A percentile compares a stretch with the other conserved stretches of the same genome.
These are phyloP conservation scores for Aristolochia fimbriata DNA, from an alignment of 164 flowering plant species.

Conservation along the genomic window DNA sequence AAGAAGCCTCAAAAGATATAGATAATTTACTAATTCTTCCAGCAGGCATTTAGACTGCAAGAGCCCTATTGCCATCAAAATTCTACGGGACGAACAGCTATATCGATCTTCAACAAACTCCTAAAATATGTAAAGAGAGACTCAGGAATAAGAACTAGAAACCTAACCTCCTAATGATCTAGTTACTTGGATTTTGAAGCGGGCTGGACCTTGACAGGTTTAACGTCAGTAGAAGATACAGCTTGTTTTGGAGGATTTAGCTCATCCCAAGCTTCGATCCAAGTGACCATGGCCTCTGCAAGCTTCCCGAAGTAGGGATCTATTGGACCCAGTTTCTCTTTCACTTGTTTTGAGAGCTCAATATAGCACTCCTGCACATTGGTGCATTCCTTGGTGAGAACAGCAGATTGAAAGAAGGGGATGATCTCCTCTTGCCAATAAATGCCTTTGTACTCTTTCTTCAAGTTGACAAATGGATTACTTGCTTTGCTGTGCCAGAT, in stretches of 20 bases:
- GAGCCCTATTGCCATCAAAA: too few relatives aligned
- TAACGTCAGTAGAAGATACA: too few relatives aligned
- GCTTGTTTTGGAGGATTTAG: conserved; percentile 17
- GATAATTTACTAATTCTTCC: too few relatives aligned
- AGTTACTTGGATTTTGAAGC: too few relatives aligned
- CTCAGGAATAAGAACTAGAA: too few relatives aligned
- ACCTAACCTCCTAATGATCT: too few relatives aligned
- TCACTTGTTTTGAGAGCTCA: conserved; percentile 36
- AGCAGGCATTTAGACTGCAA: too few relatives aligned
- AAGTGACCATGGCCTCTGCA: conserved; percentile 45
- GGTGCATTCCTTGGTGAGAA: conserved; percentile 35
- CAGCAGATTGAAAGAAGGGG: conserved; percentile 45
- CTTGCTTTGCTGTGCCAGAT: conserved; percentile 55
- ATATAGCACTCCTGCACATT: conserved; percentile 41
- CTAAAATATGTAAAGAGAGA: too few relatives aligned
- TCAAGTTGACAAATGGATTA: conserved; percentile 53
- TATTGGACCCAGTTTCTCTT: conserved; percentile 32
- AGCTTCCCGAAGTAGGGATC: conserved; percentile 44
- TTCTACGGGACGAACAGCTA: too few relatives aligned
- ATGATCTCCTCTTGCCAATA: conserved; percentile 48
- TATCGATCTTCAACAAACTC: too few relatives aligned
- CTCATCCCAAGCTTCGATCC: conserved; percentile 56
- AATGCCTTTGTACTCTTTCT: conserved; percentile 42
- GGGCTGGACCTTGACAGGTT: too few relatives aligned
- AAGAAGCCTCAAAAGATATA: too few relatives aligned